phyloP scores from a whole-genome alignment of 2,329 filamentous ascomycete species.

The Akanthomyces uredinophilus region DNA sequence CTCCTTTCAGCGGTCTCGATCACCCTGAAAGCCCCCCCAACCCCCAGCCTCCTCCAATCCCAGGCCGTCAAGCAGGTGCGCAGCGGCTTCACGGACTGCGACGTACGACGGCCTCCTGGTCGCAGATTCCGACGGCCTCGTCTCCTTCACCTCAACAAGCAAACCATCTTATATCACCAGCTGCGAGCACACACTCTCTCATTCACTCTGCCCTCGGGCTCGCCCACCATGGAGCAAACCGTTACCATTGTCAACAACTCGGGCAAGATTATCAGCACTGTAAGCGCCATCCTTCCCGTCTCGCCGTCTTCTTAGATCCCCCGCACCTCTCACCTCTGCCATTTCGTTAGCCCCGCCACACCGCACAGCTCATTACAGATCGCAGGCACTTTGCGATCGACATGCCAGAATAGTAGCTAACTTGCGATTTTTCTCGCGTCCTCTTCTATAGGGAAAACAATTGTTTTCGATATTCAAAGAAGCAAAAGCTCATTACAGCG shows the following conservation, averaged over 20 bases:
- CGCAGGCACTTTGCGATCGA: background rate
- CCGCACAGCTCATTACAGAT: background rate
- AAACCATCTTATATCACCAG: background rate
- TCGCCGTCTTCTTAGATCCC: background rate
- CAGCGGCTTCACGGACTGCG: background rate
- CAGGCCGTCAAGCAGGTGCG: background rate
- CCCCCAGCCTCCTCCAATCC: background rate
- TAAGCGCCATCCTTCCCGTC: constrained; percentile 40
- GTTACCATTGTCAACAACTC: constrained; percentile 88
- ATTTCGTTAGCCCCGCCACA: constrained; percentile 1
- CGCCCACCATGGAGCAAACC: constrained; percentile 52
- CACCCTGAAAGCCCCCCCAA: background rate
- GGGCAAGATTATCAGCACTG: constrained; percentile 84
- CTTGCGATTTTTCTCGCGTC: background rate
- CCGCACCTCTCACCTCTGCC: background rate
- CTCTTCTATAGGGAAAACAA: constrained; percentile 67
- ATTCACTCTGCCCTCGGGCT: background rate
- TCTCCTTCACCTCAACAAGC: background rate
- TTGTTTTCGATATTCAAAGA: constrained; percentile 88
- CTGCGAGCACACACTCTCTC: background rate
- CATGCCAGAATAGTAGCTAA: constrained; percentile 10
- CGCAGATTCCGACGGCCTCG: background rate
- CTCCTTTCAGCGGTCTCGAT: background rate
- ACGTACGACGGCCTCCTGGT: constrained; percentile 1
- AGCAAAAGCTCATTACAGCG: constrained; percentile 79